Evolutionary conservation across 139 green algal species (phyloP).

Genomic region (Chlamydomonas sphaeroides): DNA sequence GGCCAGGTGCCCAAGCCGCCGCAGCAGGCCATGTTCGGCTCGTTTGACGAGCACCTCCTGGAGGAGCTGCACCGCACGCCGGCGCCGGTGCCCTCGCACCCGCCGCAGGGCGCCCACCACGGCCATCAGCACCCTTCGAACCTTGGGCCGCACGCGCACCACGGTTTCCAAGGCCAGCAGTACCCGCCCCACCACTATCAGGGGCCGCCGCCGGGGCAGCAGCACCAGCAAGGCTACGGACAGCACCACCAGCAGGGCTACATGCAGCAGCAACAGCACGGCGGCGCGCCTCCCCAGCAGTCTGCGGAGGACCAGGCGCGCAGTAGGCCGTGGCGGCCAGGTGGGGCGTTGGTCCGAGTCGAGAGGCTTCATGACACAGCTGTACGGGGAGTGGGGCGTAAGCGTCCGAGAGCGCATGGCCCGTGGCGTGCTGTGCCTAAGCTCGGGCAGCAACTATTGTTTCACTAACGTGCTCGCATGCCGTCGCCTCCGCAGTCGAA

Average conservation of each 20-base stretch:
- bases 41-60: conserved; percentile 42
- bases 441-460: too few relatives aligned
- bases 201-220: not conserved
- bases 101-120: not conserved
- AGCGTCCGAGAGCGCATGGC: too few relatives aligned
- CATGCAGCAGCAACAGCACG: not conserved
- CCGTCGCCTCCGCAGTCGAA: conserved; percentile 8
- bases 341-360: too few relatives aligned
- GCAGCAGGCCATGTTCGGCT: conserved; percentile 47
- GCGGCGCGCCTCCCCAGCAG: too few relatives aligned
- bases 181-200: not conserved
- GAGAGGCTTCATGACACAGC: too few relatives aligned
- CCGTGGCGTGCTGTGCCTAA: too few relatives aligned
- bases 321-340: conserved; percentile 36
- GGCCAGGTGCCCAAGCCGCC: conserved; percentile 19
- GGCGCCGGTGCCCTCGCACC: not conserved
- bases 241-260: not conserved
- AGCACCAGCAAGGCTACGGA: not conserved
- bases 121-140: not conserved
- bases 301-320: conserved; percentile 5
- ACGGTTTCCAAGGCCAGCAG: not conserved
- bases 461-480: too few relatives aligned
- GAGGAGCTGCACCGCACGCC: conserved; percentile 43
- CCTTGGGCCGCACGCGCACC: not conserved
- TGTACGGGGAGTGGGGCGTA: too few relatives aligned